phyloP scores from a whole-genome alignment of 306 rosid genomes.

The Luffa acutangula region DNA sequence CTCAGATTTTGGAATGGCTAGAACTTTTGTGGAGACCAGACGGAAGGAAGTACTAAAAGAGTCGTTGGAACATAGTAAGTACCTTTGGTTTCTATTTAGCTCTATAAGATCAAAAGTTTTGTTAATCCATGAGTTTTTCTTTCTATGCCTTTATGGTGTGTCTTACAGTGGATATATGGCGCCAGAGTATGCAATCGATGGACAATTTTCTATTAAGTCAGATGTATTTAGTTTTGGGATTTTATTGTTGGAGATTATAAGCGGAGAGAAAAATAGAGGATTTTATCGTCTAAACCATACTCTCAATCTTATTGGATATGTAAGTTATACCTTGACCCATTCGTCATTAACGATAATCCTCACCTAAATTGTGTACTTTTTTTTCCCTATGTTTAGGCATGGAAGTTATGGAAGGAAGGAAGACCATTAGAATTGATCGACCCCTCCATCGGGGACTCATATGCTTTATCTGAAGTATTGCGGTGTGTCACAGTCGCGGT shows the following conservation, averaged over 20 bases:
- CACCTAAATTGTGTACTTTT: too few relatives aligned
- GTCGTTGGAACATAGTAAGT: slow-evolving; percentile 46
- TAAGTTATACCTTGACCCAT: slow-evolving; percentile 6
- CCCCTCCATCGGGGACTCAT: slow-evolving; percentile 8
- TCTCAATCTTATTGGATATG: slow-evolving; percentile 42
- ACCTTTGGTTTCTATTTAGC: not conserved
- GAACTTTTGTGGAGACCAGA: slow-evolving; percentile 30
- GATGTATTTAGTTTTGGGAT: slow-evolving; percentile 52
- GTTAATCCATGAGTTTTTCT: not conserved
- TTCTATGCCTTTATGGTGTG: too few relatives aligned
- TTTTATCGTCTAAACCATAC: slow-evolving; percentile 16
- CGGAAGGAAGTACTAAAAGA: slow-evolving; percentile 25
- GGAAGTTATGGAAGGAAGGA: slow-evolving; percentile 19
- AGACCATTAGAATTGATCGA: slow-evolving; percentile 19
- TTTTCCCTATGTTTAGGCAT: slow-evolving; percentile 14
- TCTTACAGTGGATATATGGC: slow-evolving; percentile 46
- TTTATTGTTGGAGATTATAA: slow-evolving; percentile 29
- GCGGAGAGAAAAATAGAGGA: slow-evolving; percentile 33
- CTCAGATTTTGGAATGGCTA: slow-evolving; percentile 50
- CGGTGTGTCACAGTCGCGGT: too few relatives aligned
- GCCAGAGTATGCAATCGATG: slow-evolving; percentile 38
- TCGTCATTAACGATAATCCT: too few relatives aligned
- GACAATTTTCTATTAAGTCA: slow-evolving; percentile 39
- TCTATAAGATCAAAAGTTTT: not conserved
- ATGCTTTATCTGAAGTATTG: slow-evolving; percentile 1